phyloP scores from a whole-genome alignment of 495 filamentous ascomycete species.

The Hypoxylon cercidicola region DNA sequence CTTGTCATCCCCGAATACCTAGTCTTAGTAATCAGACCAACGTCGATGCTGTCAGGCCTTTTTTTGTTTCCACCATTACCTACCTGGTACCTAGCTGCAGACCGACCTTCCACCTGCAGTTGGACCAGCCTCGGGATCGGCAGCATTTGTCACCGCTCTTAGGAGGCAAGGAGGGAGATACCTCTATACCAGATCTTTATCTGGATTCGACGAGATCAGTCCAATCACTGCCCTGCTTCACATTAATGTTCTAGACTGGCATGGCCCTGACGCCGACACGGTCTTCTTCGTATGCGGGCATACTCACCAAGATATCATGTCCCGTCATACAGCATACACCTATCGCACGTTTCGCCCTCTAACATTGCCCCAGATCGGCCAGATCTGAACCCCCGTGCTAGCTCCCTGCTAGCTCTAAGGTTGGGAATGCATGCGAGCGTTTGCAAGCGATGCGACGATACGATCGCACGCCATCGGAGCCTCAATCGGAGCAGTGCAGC shows the following conservation, averaged over 20 bases:
- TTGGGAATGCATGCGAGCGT: constrained; percentile 33
- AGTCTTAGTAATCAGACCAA: background rate
- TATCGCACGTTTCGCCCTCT: constrained; percentile 22
- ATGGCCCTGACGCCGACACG: constrained; percentile 6
- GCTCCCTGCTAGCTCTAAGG: constrained; percentile 16
- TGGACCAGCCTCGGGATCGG: constrained; percentile 13
- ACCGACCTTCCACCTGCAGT: background rate
- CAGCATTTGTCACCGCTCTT: background rate
- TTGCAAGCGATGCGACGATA: constrained; percentile 28
- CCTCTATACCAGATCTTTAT: background rate
- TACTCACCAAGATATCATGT: constrained; percentile 18
- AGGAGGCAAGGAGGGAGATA: background rate
- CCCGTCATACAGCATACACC: constrained; percentile 28
- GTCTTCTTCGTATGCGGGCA: constrained; percentile 10
- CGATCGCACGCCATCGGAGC: constrained; percentile 37
- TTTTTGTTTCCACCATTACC: background rate
- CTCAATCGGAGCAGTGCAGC: constrained; percentile 39
- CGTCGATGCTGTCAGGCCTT: background rate
- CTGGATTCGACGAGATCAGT: constrained; percentile 1
- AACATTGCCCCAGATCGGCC: constrained; percentile 22
- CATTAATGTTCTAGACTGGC: constrained; percentile 16
- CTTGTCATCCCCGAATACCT: constrained; percentile 1
- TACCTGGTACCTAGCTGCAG: background rate
- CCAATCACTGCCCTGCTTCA: constrained; percentile 23
- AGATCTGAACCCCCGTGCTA: constrained; percentile 29